These are phyloP conservation scores for Pythium coloratum DNA, from an alignment of 352 stramenopile species.

Conservation along the genomic window DNA sequence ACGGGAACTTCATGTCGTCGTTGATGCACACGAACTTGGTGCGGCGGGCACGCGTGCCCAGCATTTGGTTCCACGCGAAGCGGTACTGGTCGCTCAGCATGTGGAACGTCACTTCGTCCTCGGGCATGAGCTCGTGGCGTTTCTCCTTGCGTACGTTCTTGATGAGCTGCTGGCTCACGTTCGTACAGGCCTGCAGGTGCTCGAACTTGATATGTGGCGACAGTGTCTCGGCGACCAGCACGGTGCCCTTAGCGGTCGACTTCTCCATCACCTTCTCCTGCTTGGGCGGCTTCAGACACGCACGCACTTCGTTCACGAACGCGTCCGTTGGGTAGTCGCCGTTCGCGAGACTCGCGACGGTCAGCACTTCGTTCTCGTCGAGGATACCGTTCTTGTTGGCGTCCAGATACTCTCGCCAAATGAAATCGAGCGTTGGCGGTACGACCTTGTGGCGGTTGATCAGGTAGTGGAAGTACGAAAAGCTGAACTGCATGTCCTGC, in stretches of 20 bases:
- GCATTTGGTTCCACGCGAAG: constrained; percentile 90
- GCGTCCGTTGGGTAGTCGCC: constrained; percentile 67
- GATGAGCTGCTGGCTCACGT: constrained; percentile 55
- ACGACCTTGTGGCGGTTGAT: constrained; percentile 87
- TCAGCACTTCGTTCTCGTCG: constrained; percentile 90
- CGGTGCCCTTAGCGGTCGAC: constrained; percentile 49
- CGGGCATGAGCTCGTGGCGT: constrained; percentile 63
- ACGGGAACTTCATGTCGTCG: constrained; percentile 93
- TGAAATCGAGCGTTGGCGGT: constrained; percentile 65
- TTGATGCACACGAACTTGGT: constrained; percentile 97
- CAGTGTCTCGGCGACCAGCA: constrained; percentile 72
- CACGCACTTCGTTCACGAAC: constrained; percentile 65
- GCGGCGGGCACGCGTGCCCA: constrained; percentile 87
- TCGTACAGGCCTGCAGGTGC: constrained; percentile 49
- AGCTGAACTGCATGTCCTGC: constrained; percentile 95
- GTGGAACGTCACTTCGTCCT: constrained; percentile 93
- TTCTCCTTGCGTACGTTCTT: constrained; percentile 67
- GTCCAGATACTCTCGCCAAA: constrained; percentile 90
- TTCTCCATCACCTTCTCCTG: constrained; percentile 72
- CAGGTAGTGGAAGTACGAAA: constrained; percentile 95
- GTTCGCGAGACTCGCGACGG: constrained; percentile 80
- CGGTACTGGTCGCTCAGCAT: constrained; percentile 94
- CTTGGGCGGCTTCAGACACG: constrained; percentile 71
- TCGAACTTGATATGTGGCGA: constrained; percentile 73
- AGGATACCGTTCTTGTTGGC: constrained; percentile 90